Conservation (phyloP, 176 grass and related monocot genomes). For the Carex cristatella region DNA sequence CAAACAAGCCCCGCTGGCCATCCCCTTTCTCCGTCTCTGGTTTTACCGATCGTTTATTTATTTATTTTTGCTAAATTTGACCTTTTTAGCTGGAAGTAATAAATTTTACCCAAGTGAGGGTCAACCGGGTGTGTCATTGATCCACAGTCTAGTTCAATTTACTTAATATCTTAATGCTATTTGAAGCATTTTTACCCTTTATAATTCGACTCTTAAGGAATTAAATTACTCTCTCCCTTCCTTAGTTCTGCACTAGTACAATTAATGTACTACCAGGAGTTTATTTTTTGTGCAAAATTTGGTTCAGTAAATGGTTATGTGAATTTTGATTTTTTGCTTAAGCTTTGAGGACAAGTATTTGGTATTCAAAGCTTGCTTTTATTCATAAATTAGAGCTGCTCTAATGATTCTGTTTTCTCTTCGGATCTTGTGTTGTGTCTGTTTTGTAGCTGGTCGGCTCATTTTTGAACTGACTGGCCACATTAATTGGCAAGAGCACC, state of each 20-base stretch:
- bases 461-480: background rate
- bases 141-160: conserved; percentile 9
- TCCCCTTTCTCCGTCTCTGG: background rate
- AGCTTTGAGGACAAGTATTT: background rate
- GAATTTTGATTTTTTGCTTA: background rate
- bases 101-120: background rate
- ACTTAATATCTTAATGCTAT: background rate
- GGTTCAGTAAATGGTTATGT: background rate
- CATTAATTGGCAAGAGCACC: background rate
- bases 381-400: background rate
- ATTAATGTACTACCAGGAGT: background rate
- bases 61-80: conserved; percentile 13
- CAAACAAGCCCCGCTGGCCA: background rate
- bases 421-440: background rate
- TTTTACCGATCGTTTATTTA: background rate
- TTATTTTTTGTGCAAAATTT: background rate
- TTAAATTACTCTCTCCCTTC: background rate
- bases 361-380: background rate
- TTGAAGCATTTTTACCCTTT: background rate
- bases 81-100: background rate
- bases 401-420: background rate
- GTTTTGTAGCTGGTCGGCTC: background rate
- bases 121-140: background rate
- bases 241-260: background rate
- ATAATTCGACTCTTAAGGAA: background rate